phyloP scores from a whole-genome alignment of 2,329 filamentous ascomycete genomes.

The Stachybotrys chlorohalonatus region DNA sequence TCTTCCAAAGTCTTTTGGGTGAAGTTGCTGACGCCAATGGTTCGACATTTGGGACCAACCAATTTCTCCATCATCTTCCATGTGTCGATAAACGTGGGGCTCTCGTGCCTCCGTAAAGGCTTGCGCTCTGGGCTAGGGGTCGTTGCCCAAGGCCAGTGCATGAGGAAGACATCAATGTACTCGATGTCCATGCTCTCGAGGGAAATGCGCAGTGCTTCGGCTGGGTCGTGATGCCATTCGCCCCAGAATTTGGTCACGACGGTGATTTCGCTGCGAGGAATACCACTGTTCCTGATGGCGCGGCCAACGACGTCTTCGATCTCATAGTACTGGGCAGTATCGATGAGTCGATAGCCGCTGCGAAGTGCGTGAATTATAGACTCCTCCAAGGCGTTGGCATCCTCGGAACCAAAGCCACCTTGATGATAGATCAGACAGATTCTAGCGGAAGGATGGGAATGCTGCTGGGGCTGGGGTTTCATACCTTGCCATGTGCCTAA shows the following conservation, averaged over 20 bases:
- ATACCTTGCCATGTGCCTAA: constrained; percentile 1
- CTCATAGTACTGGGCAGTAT: constrained; percentile 17
- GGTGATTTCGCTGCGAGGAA: constrained; percentile 22
- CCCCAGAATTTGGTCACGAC: constrained; percentile 23
- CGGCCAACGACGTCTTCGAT: constrained; percentile 19
- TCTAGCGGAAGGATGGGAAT: not conserved
- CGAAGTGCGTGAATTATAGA: constrained; percentile 17
- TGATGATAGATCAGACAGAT: not conserved
- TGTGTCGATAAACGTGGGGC: constrained; percentile 14
- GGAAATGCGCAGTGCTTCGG: constrained; percentile 15
- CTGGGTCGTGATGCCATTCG: constrained; percentile 18
- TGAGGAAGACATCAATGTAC: constrained; percentile 22
- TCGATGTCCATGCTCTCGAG: constrained; percentile 17
- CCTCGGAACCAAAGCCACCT: not conserved
- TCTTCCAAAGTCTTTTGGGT: constrained; percentile 17
- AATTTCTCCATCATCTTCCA: constrained; percentile 19
- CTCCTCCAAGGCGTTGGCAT: constrained; percentile 3
- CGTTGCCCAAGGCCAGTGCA: constrained; percentile 18
- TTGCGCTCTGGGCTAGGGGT: constrained; percentile 13
- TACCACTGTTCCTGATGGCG: constrained; percentile 19
- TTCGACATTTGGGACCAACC: constrained; percentile 12
- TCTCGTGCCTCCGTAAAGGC: constrained; percentile 10
- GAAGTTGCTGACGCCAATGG: constrained; percentile 24
- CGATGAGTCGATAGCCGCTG: constrained; percentile 19
- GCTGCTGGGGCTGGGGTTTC: not conserved